Evolutionary conservation across 768 basidiomycete genomes (phyloP).

Genomic region (Podaxis sp.): DNA sequence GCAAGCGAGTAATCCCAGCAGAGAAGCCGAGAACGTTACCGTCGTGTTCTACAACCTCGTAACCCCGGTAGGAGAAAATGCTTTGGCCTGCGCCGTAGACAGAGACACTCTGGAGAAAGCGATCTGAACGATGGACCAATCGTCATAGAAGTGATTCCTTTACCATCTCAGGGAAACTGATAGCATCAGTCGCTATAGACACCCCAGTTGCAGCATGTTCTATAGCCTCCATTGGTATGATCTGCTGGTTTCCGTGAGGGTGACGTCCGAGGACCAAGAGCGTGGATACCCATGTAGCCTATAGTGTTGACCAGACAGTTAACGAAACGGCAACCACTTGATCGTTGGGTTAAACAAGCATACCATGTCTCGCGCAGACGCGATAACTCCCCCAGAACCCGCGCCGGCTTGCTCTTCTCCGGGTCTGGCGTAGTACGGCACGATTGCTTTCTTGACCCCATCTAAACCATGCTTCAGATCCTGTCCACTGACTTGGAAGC

Average conservation of each 20-base stretch:
- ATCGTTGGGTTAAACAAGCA: not conserved
- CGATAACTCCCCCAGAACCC: conserved; percentile 40
- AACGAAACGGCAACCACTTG: not conserved
- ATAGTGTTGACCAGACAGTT: not conserved
- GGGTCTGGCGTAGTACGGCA: conserved; percentile 39
- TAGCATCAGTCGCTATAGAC: conserved; percentile 31
- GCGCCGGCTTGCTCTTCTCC: conserved; percentile 39
- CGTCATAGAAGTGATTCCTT: conserved; percentile 7
- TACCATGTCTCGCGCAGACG: conserved; percentile 41
- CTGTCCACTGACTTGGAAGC: conserved; percentile 33
- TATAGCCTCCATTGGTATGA: conserved; percentile 35
- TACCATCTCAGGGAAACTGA: conserved; percentile 35
- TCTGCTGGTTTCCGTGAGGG: conserved; percentile 34
- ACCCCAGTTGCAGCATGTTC: conserved; percentile 36
- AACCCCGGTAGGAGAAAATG: conserved; percentile 37
- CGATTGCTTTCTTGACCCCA: conserved; percentile 32
- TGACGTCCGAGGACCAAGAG: conserved; percentile 38
- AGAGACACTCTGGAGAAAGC: conserved; percentile 29
- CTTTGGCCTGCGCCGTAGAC: conserved; percentile 41
- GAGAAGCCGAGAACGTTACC: conserved; percentile 39
- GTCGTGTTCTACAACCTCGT: conserved; percentile 43
- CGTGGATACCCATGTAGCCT: conserved; percentile 37
- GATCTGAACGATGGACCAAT: not conserved
- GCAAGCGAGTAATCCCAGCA: conserved; percentile 30
- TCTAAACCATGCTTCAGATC: conserved; percentile 29